phyloP scores from a whole-genome alignment of 768 basidiomycete species.

The Serendipita sp. region DNA sequence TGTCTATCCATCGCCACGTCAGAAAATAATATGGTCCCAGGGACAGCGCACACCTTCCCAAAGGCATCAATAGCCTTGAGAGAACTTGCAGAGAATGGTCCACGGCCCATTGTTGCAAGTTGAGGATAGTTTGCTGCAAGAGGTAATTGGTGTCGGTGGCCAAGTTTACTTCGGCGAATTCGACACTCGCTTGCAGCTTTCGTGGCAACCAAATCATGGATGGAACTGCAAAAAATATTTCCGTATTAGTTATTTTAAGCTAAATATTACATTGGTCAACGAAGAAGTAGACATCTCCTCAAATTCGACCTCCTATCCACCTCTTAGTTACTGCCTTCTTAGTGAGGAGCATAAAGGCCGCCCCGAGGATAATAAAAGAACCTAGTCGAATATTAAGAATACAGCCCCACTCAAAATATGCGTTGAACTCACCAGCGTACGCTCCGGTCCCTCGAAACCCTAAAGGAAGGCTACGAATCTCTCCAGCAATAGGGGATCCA shows the following conservation, averaged over 20 bases:
- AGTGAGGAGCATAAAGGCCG: not conserved
- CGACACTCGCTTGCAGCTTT: not conserved
- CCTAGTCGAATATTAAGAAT: not conserved
- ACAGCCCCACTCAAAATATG: no score
- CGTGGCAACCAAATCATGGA: not conserved
- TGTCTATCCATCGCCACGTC: slow-evolving; percentile 41
- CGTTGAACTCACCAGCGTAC: slow-evolving; percentile 8
- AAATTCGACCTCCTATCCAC: not conserved
- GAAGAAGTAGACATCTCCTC: no score
- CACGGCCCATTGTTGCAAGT: slow-evolving; percentile 21
- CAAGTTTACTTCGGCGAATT: not conserved
- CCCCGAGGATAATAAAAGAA: not conserved
- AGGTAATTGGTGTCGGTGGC: not conserved
- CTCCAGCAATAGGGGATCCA: slow-evolving; percentile 12
- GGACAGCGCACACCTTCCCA: slow-evolving; percentile 60
- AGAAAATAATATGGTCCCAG: not conserved
- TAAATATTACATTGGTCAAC: not conserved
- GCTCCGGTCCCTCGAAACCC: slow-evolving; percentile 8
- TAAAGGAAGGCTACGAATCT: slow-evolving; percentile 1
- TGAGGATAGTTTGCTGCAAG: not conserved
- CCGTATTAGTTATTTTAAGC: not conserved
- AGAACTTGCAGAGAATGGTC: slow-evolving; percentile 19
- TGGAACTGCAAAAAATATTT: not conserved
- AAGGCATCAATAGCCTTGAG: slow-evolving; percentile 95
- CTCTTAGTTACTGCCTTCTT: not conserved